Conservation (phyloP, 2,329 filamentous ascomycete species). For the Passalora sequoiae region DNA sequence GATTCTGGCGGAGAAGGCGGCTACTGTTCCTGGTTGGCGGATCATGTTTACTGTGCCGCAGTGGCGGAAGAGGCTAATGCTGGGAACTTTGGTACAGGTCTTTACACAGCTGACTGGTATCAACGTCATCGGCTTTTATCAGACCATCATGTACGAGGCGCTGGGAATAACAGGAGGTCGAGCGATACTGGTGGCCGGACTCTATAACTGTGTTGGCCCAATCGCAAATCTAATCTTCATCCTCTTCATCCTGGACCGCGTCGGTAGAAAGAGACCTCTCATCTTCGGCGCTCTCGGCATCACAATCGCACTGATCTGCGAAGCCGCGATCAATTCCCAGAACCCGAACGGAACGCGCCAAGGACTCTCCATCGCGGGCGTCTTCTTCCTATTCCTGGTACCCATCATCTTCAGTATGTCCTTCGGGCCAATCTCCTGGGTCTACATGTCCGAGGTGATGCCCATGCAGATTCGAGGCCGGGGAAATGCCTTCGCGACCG, state of each 20-base stretch:
- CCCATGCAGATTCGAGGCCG: constrained; percentile 60
- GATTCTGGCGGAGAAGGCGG: constrained; percentile 54
- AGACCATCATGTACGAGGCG: constrained; percentile 54
- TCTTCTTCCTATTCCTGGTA: constrained; percentile 62
- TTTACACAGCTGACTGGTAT: constrained; percentile 63
- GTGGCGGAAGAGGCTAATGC: constrained; percentile 58
- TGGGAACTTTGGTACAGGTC: constrained; percentile 58
- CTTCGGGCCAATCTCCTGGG: constrained; percentile 57
- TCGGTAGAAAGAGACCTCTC: constrained; percentile 50
- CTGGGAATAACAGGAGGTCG: constrained; percentile 52
- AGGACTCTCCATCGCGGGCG: constrained; percentile 54
- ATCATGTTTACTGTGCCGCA: constrained; percentile 55
- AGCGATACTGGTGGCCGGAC: constrained; percentile 53
- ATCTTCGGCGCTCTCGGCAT: constrained; percentile 52
- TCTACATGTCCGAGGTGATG: constrained; percentile 63
- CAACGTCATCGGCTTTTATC: constrained; percentile 60
- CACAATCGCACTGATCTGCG: constrained; percentile 54
- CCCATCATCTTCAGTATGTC: constrained; percentile 56
- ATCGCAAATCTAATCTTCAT: constrained; percentile 57
- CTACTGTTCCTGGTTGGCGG: constrained; percentile 50
- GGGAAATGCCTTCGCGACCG: constrained; percentile 55
- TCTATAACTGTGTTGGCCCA: constrained; percentile 58
- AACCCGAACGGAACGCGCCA: constrained; percentile 40
- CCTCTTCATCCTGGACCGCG: constrained; percentile 51
- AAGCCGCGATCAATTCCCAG: constrained; percentile 54